These are phyloP conservation scores for Fusarium ramigenum DNA, from an alignment of 2,329 filamentous ascomycete genomes.

Conservation along the genomic window DNA sequence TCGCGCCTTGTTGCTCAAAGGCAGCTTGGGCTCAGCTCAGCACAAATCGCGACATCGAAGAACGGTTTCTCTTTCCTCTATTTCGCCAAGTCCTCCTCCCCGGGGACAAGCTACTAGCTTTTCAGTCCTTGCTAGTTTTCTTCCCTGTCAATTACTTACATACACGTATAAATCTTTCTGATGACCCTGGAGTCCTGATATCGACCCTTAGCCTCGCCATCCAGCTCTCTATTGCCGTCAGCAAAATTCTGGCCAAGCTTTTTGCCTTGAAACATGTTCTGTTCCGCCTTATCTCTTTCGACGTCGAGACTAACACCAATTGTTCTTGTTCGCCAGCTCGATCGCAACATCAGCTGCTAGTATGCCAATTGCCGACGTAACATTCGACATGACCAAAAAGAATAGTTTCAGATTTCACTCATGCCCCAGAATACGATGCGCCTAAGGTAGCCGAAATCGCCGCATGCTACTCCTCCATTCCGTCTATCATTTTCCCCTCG, in stretches of 20 bases:
- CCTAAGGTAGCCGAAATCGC: fast-evolving
- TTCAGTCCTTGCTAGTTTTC: background rate
- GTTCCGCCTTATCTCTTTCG: fast-evolving
- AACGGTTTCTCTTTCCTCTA: background rate
- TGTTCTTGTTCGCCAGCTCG: fast-evolving
- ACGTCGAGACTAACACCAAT: background rate
- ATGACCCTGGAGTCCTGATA: fast-evolving
- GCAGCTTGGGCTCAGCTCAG: constrained; percentile 37
- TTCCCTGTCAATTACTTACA: too few relatives aligned
- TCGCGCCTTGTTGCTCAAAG: constrained; percentile 41
- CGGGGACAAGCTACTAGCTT: fast-evolving
- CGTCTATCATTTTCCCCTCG: too few relatives aligned
- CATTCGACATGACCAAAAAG: fast-evolving
- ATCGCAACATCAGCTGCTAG: background rate
- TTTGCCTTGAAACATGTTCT: background rate
- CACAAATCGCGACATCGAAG: constrained; percentile 28
- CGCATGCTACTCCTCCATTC: too few relatives aligned
- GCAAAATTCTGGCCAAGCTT: fast-evolving
- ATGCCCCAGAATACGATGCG: fast-evolving
- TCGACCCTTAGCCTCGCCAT: fast-evolving
- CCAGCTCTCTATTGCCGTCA: background rate
- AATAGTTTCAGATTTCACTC: too few relatives aligned
- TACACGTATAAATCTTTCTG: fast-evolving
- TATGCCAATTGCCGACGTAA: fast-evolving
- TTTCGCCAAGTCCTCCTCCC: background rate